phyloP scores from a whole-genome alignment of 2,329 filamentous ascomycete genomes.

The Fusarium piperis region DNA sequence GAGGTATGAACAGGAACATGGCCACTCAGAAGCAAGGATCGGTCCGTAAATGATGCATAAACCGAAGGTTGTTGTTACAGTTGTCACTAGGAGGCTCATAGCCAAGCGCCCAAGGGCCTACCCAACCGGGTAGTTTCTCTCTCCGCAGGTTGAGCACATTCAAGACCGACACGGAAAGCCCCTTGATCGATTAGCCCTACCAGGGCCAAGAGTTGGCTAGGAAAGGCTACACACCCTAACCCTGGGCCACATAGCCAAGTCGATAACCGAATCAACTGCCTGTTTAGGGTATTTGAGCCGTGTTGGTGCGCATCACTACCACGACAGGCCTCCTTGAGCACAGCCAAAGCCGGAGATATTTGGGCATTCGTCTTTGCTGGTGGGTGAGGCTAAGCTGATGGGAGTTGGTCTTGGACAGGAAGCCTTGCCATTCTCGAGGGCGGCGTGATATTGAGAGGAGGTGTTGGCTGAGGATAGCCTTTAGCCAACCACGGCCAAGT shows the following conservation, averaged over 20 bases:
- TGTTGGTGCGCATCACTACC: slow-evolving; percentile 18
- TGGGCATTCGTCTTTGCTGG: background rate
- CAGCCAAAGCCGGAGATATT: background rate
- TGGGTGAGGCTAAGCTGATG: background rate
- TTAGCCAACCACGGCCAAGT: background rate
- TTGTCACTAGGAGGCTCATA: background rate
- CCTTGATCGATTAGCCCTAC: slow-evolving; percentile 14
- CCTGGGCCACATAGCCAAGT: background rate
- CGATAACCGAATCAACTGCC: slow-evolving; percentile 31
- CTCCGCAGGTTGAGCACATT: slow-evolving; percentile 7
- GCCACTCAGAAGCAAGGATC: slow-evolving; percentile 18
- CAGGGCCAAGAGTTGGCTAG: slow-evolving; percentile 15
- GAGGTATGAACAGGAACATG: slow-evolving; percentile 10
- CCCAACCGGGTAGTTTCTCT: slow-evolving; percentile 10
- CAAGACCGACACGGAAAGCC: slow-evolving; percentile 1
- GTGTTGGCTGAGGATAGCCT: background rate
- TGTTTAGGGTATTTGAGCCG: slow-evolving; percentile 31
- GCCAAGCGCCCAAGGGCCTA: background rate
- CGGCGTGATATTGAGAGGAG: slow-evolving; percentile 20
- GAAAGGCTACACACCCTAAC: background rate
- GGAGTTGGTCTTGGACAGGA: background rate
- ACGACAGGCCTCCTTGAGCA: background rate
- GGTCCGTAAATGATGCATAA: slow-evolving; percentile 30
- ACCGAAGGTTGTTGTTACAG: slow-evolving; percentile 1
- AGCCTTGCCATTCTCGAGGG: background rate